These are phyloP conservation scores for Didymella exigua DNA, from an alignment of 2,329 filamentous ascomycete species.

Conservation along the genomic window DNA sequence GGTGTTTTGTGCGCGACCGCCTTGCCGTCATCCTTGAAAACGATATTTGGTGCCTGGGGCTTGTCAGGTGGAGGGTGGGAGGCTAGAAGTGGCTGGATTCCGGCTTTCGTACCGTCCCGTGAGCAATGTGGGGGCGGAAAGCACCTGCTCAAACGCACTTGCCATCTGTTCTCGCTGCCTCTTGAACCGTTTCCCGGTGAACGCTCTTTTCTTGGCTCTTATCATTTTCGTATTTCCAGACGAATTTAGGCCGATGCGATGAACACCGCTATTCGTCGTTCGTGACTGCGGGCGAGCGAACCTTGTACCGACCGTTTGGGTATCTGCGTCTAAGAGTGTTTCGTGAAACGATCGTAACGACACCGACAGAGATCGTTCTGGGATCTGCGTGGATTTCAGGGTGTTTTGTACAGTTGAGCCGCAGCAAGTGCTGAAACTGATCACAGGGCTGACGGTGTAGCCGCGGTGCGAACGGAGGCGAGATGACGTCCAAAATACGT, in stretches of 20 bases:
- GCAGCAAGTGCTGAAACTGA: not conserved
- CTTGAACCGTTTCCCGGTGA: not conserved
- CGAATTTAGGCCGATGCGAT: not conserved
- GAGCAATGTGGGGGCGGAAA: constrained; percentile 11
- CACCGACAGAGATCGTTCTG: not conserved
- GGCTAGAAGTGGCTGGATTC: constrained; percentile 10
- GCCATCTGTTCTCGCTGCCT: not conserved
- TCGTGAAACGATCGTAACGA: constrained; percentile 5
- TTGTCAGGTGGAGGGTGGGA: constrained; percentile 4
- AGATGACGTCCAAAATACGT: not conserved
- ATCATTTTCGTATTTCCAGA: not conserved
- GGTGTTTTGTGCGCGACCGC: constrained; percentile 6
- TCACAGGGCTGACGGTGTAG: not conserved
- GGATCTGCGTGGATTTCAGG: not conserved
- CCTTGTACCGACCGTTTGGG: not conserved
- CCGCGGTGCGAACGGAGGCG: not conserved
- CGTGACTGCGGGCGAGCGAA: not conserved
- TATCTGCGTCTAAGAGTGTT: not conserved
- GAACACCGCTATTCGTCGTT: not conserved
- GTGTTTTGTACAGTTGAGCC: not conserved
- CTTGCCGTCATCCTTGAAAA: constrained; percentile 6
- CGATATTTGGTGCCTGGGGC: constrained; percentile 8
- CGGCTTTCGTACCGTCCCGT: constrained; percentile 6
- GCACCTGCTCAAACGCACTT: not conserved
- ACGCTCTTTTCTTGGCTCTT: not conserved